Evolutionary conservation across 345 rosid genomes (phyloP).

Genomic region (Conringia planisiliqua): DNA sequence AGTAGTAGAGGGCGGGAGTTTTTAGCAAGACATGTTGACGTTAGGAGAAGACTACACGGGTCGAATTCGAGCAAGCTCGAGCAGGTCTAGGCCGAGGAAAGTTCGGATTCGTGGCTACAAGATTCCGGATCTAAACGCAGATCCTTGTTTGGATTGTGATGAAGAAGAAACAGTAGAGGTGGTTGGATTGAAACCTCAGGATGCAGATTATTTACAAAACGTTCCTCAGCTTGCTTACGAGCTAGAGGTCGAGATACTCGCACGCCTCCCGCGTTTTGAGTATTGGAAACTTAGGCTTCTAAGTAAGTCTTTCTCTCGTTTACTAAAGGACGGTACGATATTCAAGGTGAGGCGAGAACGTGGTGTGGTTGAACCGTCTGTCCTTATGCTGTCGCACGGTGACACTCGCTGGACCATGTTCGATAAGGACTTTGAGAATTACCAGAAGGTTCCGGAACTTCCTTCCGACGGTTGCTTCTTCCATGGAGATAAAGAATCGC

Average conservation of each 20-base stretch:
- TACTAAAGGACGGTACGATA: constrained; percentile 65
- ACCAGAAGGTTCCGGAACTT: constrained; percentile 54
- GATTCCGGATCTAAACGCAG: constrained; percentile 28
- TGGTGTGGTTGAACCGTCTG: constrained; percentile 60
- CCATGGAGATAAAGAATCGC: constrained; percentile 65
- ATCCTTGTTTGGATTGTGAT: constrained; percentile 26
- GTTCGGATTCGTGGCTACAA: constrained; percentile 18
- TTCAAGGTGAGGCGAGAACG: constrained; percentile 61
- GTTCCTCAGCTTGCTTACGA: constrained; percentile 63
- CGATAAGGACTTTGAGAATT: constrained; percentile 46
- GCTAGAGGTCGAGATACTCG: constrained; percentile 67
- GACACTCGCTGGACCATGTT: constrained; percentile 72
- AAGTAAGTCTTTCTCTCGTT: constrained; percentile 47
- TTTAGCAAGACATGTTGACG: constrained; percentile 21
- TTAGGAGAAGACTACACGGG: constrained; percentile 26
- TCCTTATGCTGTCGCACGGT: constrained; percentile 69
- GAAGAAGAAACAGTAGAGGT: constrained; percentile 19
- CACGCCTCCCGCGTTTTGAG: constrained; percentile 67
- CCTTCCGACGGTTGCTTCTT: constrained; percentile 67
- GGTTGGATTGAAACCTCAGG: constrained; percentile 57
- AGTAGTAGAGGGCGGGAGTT: not conserved
- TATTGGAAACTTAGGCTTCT: constrained; percentile 60
- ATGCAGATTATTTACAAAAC: constrained; percentile 75
- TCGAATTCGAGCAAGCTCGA: constrained; percentile 6
- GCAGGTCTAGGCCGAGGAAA: constrained; percentile 20